A percentile compares a stretch with the other conserved stretches of the same genome.
Conservation (phyloP, 345 rosid genomes). For the Diplotaxis tenuifolia region DNA sequence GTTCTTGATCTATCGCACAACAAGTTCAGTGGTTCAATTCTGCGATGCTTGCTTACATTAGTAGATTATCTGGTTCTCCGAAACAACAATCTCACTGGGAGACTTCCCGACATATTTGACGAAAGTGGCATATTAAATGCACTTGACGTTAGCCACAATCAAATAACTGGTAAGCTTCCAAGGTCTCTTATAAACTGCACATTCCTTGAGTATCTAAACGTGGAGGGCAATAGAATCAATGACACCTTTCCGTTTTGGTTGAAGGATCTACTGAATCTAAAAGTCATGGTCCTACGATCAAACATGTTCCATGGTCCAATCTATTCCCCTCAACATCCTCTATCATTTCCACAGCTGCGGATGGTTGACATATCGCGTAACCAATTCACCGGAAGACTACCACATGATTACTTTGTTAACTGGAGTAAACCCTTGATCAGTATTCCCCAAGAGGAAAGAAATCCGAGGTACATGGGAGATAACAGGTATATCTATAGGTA, state of each 20-base stretch:
- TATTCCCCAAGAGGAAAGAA: not conserved
- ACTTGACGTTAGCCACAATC: not conserved
- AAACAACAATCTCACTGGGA: not conserved
- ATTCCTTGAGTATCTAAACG: not conserved
- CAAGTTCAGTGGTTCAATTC: not conserved
- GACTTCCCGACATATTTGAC: not conserved
- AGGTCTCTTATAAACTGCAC: not conserved
- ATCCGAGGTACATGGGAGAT: no score
- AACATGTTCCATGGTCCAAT: not conserved
- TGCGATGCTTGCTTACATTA: not conserved
- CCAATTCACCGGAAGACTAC: not conserved
- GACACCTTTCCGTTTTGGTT: not conserved
- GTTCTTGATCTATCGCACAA: slow-evolving; percentile 17
- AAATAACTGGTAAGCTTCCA: slow-evolving; percentile 1
- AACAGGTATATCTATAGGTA: not conserved
- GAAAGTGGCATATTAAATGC: not conserved
- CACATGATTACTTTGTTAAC: not conserved
- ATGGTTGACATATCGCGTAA: not conserved
- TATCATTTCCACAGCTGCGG: not conserved
- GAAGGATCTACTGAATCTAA: not conserved
- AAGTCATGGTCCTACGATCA: not conserved
- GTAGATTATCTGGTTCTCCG: not conserved
- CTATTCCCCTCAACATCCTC: not conserved
- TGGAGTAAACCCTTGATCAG: not conserved
- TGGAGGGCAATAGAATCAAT: not conserved